Conservation (phyloP, 768 basidiomycete species). For the Chiua virens region DNA sequence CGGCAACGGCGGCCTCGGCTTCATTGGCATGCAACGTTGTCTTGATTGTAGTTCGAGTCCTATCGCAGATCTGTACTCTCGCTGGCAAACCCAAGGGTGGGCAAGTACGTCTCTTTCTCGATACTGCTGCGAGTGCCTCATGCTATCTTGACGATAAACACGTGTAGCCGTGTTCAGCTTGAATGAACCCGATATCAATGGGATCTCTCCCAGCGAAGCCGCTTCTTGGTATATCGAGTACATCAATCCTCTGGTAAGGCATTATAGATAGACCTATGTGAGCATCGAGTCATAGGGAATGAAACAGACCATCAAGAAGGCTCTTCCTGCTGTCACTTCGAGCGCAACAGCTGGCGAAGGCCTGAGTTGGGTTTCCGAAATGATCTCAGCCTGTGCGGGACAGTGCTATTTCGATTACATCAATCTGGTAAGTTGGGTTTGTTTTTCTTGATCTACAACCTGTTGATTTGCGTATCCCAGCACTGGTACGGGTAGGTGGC, state of each 20-base stretch:
- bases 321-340: conserved; percentile 38
- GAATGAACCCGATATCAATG: conserved; percentile 37
- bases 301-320: conserved; percentile 36
- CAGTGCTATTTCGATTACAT: conserved; percentile 38
- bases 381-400: conserved; percentile 36
- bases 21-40: conserved; percentile 42
- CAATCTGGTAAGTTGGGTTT: conserved; percentile 27
- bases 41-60: conserved; percentile 39
- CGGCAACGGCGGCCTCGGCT: conserved; percentile 36
- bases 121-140: too few relatives aligned
- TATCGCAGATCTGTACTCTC: conserved; percentile 29
- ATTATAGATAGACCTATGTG: background rate
- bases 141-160: background rate
- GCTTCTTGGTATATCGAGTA: conserved; percentile 38
- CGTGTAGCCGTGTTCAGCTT: conserved; percentile 33
- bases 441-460: background rate
- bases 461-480: conserved; percentile 2
- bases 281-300: background rate
- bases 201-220: conserved; percentile 28
- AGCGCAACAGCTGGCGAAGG: conserved; percentile 33
- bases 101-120: conserved; percentile 22
- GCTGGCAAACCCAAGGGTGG: conserved; percentile 33
- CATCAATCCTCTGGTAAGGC: conserved; percentile 36
- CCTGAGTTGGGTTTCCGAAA: conserved; percentile 34
- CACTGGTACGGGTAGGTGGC: conserved; percentile 31